Conservation (phyloP, 371 early-diverging fungal species). For the Rhizopus delemar region DNA sequence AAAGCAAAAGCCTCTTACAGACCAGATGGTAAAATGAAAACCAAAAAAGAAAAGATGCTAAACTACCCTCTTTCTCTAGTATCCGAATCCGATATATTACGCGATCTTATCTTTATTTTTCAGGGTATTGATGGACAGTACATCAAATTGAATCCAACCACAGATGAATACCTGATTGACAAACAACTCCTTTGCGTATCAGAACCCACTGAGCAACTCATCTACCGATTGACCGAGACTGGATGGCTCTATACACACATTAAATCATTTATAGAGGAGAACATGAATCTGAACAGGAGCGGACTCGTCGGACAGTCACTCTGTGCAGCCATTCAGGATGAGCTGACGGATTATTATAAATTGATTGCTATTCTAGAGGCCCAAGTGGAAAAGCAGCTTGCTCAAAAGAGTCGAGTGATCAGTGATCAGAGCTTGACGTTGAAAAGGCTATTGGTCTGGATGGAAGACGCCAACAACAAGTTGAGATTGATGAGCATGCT, state of each 20-base stretch:
- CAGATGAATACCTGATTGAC: constrained; percentile 55
- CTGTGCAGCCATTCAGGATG: constrained; percentile 74
- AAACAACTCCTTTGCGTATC: constrained; percentile 55
- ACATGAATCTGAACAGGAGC: constrained; percentile 41
- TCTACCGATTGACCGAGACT: constrained; percentile 62
- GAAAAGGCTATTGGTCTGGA: constrained; percentile 88
- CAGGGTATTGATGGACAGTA: constrained; percentile 93
- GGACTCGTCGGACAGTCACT: constrained; percentile 79
- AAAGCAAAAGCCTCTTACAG: constrained; percentile 29
- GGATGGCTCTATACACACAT: constrained; percentile 74
- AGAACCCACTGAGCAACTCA: constrained; percentile 58
- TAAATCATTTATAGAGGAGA: constrained; percentile 45
- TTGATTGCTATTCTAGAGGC: constrained; percentile 85
- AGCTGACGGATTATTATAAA: constrained; percentile 79
- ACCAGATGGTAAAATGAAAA: constrained; percentile 11
- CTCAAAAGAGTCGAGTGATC: constrained; percentile 10
- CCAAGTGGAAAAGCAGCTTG: constrained; percentile 60
- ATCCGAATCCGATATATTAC: constrained; percentile 70
- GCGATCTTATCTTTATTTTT: constrained; percentile 87
- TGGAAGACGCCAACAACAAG: constrained; percentile 73
- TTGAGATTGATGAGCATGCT: constrained; percentile 72
- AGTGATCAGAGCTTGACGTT: constrained; percentile 67
- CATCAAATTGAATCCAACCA: constrained; percentile 61
- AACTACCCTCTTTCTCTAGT: constrained; percentile 28
- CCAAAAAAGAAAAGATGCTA: constrained; percentile 15